Percentiles rank a stretch among this genome's conserved stretches.
Evolutionary conservation across 2,329 filamentous ascomycete genomes (phyloP).

Genomic region (Dendryphion nanum): DNA sequence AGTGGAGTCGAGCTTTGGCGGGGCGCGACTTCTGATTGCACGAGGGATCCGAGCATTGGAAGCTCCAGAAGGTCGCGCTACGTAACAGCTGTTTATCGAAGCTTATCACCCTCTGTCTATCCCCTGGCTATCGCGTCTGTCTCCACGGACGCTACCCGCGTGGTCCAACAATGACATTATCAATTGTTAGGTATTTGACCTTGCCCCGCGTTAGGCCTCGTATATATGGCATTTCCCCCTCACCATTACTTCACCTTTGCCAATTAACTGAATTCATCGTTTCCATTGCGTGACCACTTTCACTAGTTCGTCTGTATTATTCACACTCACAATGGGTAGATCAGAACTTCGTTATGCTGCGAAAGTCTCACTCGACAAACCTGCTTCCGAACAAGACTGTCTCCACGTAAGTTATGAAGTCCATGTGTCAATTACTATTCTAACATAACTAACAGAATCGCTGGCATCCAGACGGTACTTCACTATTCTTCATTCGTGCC

Average conservation of each 20-base stretch:
- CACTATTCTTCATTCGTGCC: not conserved
- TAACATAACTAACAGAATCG: slow-evolving; percentile 61
- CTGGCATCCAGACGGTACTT: slow-evolving; percentile 84
- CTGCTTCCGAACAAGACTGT: slow-evolving; percentile 66
- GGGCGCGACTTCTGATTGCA: slow-evolving; percentile 20
- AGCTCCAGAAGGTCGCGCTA: slow-evolving; percentile 19
- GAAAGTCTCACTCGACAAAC: slow-evolving; percentile 71
- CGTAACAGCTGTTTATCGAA: slow-evolving; percentile 33
- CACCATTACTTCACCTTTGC: too few relatives aligned
- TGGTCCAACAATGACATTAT: slow-evolving; percentile 10
- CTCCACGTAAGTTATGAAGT: slow-evolving; percentile 60
- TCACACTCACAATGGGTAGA: slow-evolving; percentile 43
- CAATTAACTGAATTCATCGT: too few relatives aligned
- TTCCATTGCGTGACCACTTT: too few relatives aligned
- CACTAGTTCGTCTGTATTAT: not conserved
- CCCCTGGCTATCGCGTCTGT: slow-evolving; percentile 4
- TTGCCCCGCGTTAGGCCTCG: too few relatives aligned
- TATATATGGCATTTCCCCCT: too few relatives aligned
- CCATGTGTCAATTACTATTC: not conserved
- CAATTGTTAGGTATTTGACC: not conserved
- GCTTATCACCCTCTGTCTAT: slow-evolving; percentile 33
- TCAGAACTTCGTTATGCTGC: slow-evolving; percentile 67
- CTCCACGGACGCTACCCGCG: slow-evolving; percentile 12
- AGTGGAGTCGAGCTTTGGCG: slow-evolving; percentile 17
- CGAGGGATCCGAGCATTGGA: slow-evolving; percentile 7